A percentile compares a stretch with the other conserved stretches of the same genome.
These are phyloP conservation scores for Eutrema heterophyllum DNA, from an alignment of 345 rosid genomes.

Conservation along the genomic window DNA sequence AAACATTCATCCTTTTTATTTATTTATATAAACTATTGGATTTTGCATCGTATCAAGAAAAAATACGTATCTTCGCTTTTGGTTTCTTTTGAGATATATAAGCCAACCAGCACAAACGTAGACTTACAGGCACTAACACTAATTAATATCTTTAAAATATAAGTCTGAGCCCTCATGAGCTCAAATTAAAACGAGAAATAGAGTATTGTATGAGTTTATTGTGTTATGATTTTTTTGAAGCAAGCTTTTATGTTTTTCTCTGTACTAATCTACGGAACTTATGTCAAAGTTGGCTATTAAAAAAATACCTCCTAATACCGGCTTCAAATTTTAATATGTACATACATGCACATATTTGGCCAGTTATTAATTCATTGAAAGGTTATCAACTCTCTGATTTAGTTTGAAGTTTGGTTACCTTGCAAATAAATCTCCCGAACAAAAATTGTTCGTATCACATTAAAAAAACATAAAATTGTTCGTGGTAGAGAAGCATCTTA, in stretches of 20 bases:
- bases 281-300: background rate
- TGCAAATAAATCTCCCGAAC: background rate
- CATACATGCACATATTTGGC: background rate
- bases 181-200: background rate
- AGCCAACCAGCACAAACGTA: slow-evolving; percentile 23
- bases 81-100: slow-evolving; percentile 28
- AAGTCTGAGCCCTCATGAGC: background rate
- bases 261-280: background rate
- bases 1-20: background rate
- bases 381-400: background rate
- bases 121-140: slow-evolving; percentile 26
- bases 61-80: slow-evolving; percentile 29
- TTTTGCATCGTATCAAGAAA: slow-evolving; percentile 33
- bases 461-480: background rate
- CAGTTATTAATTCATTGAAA: background rate
- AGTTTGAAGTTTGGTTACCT: background rate
- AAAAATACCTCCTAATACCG: background rate
- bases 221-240: background rate
- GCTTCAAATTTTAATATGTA: background rate
- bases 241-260: background rate
- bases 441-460: background rate
- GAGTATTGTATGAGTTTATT: background rate
- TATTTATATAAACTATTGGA: background rate
- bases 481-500: background rate
- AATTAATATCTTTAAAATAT: background rate